These are phyloP conservation scores for Tulasnella sp. DNA, from an alignment of 768 basidiomycete species.

Conservation along the genomic window DNA sequence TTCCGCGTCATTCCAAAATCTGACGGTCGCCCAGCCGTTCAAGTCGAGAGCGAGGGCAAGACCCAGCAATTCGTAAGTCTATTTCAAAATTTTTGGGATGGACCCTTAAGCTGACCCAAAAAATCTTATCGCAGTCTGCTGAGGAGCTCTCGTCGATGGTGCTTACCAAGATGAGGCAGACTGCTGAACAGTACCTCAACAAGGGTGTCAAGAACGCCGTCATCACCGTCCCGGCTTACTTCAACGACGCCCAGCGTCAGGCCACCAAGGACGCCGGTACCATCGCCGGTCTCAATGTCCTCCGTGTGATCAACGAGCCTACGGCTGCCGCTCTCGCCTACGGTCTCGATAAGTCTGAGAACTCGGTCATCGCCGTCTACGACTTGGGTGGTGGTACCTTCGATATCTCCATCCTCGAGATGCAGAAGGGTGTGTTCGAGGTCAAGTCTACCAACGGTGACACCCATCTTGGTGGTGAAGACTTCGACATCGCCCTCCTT, in stretches of 20 bases:
- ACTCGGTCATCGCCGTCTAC: conserved; percentile 91
- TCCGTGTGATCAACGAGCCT: conserved; percentile 98
- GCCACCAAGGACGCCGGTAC: conserved; percentile 97
- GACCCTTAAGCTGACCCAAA: neutral
- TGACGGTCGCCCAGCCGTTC: conserved; percentile 74
- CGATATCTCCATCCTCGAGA: conserved; percentile 98
- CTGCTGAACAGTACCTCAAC: conserved; percentile 88
- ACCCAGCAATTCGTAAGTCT: conserved; percentile 62
- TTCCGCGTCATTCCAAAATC: conserved; percentile 69
- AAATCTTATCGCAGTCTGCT: conserved; percentile 54
- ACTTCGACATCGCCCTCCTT: conserved; percentile 90
- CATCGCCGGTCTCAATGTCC: conserved; percentile 94
- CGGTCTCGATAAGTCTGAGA: conserved; percentile 79
- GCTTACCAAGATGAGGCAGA: conserved; percentile 89
- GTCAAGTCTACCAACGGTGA: conserved; percentile 99
- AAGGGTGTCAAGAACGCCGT: conserved; percentile 94
- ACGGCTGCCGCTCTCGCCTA: conserved; percentile 98
- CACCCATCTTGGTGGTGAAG: conserved; percentile 96
- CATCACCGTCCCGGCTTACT: conserved; percentile 94
- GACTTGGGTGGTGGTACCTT: conserved; percentile 98
- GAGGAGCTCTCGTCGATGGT: conserved; percentile 89
- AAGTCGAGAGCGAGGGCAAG: conserved; percentile 84
- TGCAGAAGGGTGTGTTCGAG: conserved; percentile 99
- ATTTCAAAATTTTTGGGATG: conserved; percentile 37
- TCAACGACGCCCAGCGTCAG: conserved; percentile 99